A percentile compares a stretch with the other conserved stretches of the same genome.
Evolutionary conservation across 192 early-diverging fungal species (phyloP).

Genomic region (Rhizophlyctis rosea): DNA sequence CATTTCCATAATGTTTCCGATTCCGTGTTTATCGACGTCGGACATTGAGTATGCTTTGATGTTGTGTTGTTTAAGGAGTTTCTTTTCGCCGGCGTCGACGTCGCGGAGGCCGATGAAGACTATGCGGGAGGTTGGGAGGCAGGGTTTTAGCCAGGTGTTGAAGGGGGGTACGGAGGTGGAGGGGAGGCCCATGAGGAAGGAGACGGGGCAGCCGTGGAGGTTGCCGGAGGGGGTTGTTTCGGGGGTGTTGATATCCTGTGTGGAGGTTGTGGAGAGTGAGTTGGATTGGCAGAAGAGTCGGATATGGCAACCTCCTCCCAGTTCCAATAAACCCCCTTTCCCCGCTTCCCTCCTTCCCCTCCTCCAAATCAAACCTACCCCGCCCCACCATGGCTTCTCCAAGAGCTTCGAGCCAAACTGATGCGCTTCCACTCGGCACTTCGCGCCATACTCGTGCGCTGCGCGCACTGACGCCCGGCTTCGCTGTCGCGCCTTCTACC

Average conservation of each 20-base stretch:
- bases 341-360: too few species aligned
- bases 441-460: too few species aligned
- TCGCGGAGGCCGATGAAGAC: constrained; percentile 97
- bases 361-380: too few species aligned
- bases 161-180: constrained; percentile 64
- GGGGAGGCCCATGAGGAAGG: constrained; percentile 77
- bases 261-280: constrained; percentile 31
- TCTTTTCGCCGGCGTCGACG: constrained; percentile 85
- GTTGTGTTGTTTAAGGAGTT: constrained; percentile 70
- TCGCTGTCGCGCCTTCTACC: too few species aligned
- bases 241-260: constrained; percentile 81
- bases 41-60: constrained; percentile 97
- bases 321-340: too few species aligned
- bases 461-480: too few species aligned
- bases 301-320: too few species aligned
- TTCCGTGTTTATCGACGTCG: constrained; percentile 92
- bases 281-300: neutral
- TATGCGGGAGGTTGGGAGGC: constrained; percentile 69
- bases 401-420: too few species aligned
- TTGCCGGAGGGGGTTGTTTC: constrained; percentile 84
- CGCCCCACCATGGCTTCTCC: too few species aligned
- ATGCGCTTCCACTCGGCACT: too few species aligned
- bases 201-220: constrained; percentile 92
- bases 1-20: constrained; percentile 88
- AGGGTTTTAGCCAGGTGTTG: constrained; percentile 72